Percentiles rank a stretch among this genome's conserved stretches.
Evolutionary conservation across 305 asterid genomes (phyloP).

Genomic region (Rubia tinctorum): DNA sequence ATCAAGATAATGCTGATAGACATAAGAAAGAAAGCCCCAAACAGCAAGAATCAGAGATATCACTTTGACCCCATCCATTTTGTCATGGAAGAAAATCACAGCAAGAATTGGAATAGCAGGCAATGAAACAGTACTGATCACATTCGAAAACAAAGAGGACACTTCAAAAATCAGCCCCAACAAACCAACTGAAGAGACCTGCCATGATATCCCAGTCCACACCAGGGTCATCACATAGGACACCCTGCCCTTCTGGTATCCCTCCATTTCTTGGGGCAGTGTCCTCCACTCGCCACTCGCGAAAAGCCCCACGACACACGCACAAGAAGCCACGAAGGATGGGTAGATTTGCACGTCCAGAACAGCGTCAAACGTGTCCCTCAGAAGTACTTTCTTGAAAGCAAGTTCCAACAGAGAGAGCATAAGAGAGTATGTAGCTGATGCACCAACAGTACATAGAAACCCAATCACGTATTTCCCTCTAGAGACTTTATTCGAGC

Average conservation of each 20-base stretch:
- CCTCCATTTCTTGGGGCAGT: conserved; percentile 20
- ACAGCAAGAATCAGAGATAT: conserved; percentile 33
- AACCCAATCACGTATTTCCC: conserved; percentile 28
- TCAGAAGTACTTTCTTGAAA: conserved; percentile 26
- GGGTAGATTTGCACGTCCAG: conserved; percentile 24
- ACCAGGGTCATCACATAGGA: conserved; percentile 34
- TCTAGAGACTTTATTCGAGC: conserved; percentile 14
- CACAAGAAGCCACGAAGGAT: conserved; percentile 23
- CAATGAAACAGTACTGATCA: conserved; percentile 27
- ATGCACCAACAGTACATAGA: conserved; percentile 29
- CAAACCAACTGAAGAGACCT: conserved; percentile 26
- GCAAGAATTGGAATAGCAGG: conserved; percentile 36
- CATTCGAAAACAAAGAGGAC: conserved; percentile 36
- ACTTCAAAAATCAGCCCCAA: conserved; percentile 37
- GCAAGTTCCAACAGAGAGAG: conserved; percentile 21
- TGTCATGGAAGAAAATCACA: conserved; percentile 34
- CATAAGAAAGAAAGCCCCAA: conserved; percentile 37
- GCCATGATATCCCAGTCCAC: conserved; percentile 35
- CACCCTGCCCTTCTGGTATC: conserved; percentile 20
- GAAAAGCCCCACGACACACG: conserved; percentile 31
- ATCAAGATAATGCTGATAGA: conserved; percentile 34
- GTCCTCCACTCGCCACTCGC: conserved; percentile 31
- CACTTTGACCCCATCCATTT: conserved; percentile 37
- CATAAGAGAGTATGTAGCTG: conserved; percentile 26
- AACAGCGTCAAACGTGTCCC: conserved; percentile 24